Evolutionary conservation across 1,139 yeast genomes (phyloP), one percentile per base, ranked within the genome.

Genomic region (Kazachstania sp.): DNA sequence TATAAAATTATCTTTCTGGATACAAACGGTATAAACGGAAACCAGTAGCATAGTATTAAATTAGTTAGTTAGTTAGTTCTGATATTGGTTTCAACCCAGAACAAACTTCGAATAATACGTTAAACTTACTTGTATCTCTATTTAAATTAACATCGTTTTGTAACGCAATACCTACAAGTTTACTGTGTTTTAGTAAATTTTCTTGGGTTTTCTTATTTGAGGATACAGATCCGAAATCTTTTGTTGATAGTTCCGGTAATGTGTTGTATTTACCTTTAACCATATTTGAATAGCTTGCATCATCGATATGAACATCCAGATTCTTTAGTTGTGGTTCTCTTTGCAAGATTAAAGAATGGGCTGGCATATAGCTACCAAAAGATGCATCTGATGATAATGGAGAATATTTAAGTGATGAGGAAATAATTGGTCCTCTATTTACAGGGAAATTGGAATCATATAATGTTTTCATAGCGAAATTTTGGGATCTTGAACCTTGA

Each of bases 1-100:
- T 30, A 15, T 15, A 32, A 31, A 31, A 8, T 31, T 15, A 31
- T 31, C 35, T 15, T 31, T 31, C 15, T 15, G 13, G 16, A 6
- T n/a, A 8, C 16, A 4, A 12, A 31, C 8, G 5, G 18, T 9
- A 8, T 35, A 35, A 23, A 23, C 28, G 8, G 3, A 9, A 7
- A 23, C 8, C 4, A 23, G 8, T 2, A 23, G 8, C 8, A 9
- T 7, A 23, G 28, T 23, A 23, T 23, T 23, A 3, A 6, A 32
- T n/a, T 32, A 32, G n/a, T 53, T 44, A 2, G n/a, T 53, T 44
- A 2, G 15, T 19, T 26, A 61, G 45, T 32, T 54, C 57, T 15
- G 64, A 53, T 19, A 61, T 45, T 18, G 63, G 60, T 40, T 57
- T 58, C 34, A 56, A 42, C 39, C 65, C 67, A n/a, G 64, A 55